Base-by-base conservation (phyloP, 1,139 yeast species). In the Zygoascus meyerae region DNA sequence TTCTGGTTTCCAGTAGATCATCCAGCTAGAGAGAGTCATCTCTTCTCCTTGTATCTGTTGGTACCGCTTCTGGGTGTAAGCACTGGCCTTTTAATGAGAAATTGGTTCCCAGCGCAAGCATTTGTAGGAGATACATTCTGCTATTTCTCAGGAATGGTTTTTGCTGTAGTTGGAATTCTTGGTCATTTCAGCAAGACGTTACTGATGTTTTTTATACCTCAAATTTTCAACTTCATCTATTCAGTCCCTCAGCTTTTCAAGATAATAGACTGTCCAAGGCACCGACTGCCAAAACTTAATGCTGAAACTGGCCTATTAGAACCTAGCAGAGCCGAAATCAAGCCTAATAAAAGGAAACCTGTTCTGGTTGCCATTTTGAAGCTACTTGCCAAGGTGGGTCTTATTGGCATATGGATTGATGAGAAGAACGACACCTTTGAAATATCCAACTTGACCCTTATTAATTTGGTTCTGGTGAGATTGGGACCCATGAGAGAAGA, bases 81-180 rank as follows among this genome's bases (percentile, higher is more conserved):
- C 1, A 52, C 82, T 1, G 95, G 87, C 0, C 69, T 92, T 46
- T 75, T 86, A 54, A 79, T 77, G 57, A 83, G 74, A 70, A 92
- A 92, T 64, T 85, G 92, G 83, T 92, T 74, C 69, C 98, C 98
- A 1, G 89, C 98, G 0, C 69, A 69, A 49, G 97, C 87, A 1
- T 92, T 92, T 69, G 99, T 94, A 3, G 99, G 99, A 18, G 99
- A 92, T 62, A 92, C 98, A 0, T 94, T 85, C 69, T 92, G 99
- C 67, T 92, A 94, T 67, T 89, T 92, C 65, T 87, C 96, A 30
- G 99, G 99, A 2, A 92, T 92, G 98, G 95, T 92, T 1, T 90
- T 92, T 67, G 98, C 97, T 0, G 94, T 90, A 34, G 95, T 87
- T 26, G 97, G 97, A 2, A 94, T 92, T 38, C 75, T 87, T 51